Conservation (phyloP, 139 green algal species). For the Diplosphaera chodatii region DNA sequence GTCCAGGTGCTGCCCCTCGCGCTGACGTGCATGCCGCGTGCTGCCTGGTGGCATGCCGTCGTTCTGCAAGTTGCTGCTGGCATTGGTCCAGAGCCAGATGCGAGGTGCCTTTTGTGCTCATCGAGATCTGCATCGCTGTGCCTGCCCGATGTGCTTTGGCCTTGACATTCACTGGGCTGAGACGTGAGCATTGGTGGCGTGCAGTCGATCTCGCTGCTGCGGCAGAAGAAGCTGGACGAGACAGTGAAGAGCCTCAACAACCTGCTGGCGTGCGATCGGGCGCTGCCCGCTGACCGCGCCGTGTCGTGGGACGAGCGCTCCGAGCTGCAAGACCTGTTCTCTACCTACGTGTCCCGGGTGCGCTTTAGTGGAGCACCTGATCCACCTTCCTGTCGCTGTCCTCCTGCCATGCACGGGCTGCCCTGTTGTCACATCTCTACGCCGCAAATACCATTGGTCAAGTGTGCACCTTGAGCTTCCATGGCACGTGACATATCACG, state of each 20-base stretch:
- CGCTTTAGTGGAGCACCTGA: no score
- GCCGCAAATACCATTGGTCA: not conserved
- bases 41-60: no score
- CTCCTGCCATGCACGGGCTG: no score
- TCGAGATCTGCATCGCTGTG: no score
- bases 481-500: not conserved
- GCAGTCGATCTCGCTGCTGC: constrained; percentile 50
- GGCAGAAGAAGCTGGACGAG: constrained; percentile 64
- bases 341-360: constrained; percentile 50
- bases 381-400: no score
- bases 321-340: constrained; percentile 82
- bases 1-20: constrained; percentile 71
- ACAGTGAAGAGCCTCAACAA: constrained; percentile 49
- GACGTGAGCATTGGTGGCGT: not conserved
- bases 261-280: constrained; percentile 47
- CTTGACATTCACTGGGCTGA: no score
- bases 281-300: constrained; percentile 42
- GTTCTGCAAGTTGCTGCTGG: no score
- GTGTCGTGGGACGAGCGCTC: constrained; percentile 57
- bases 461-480: no score
- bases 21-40: no score
- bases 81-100: no score
- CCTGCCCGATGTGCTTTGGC: no score
- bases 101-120: no score
- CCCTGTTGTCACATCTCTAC: not conserved